Percentiles rank a stretch among this genome's conserved stretches.
Conservation (phyloP, 1,139 yeast genomes). For the Blastobotrys serpentis region DNA sequence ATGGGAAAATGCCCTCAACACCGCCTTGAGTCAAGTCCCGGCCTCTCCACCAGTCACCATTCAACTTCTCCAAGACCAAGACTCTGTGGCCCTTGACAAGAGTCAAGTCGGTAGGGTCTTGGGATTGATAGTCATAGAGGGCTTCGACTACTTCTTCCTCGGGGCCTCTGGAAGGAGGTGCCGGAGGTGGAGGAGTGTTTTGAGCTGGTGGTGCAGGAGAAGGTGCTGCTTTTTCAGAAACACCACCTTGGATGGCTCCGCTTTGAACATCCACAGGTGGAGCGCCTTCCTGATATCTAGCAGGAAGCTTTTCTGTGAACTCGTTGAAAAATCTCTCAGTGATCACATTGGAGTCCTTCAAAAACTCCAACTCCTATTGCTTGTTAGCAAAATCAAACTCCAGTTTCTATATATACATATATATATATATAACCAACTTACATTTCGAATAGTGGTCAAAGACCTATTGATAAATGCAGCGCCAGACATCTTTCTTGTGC, state of each 20-base stretch:
- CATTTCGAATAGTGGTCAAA: constrained; percentile 68
- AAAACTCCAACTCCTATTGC: constrained; percentile 66
- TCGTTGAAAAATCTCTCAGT: constrained; percentile 56
- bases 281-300: constrained; percentile 54
- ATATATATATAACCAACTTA: constrained; percentile 35
- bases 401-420: background rate
- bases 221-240: too few relatives aligned
- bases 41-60: constrained; percentile 94
- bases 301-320: constrained; percentile 56
- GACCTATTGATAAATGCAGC: constrained; percentile 73
- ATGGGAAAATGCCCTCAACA: constrained; percentile 79
- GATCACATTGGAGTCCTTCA: constrained; percentile 74
- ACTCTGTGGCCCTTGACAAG: constrained; percentile 67
- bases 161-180: constrained; percentile 23
- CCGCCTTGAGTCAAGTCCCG: constrained; percentile 50
- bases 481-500: constrained; percentile 42
- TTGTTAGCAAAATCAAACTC: constrained; percentile 1
- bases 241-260: constrained; percentile 7
- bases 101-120: constrained; percentile 69
- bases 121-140: constrained; percentile 65
- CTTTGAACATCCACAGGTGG: constrained; percentile 43
- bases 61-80: constrained; percentile 67
- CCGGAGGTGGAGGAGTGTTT: constrained; percentile 19
- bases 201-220: constrained; percentile 13
- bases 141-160: constrained; percentile 57